phyloP scores from a whole-genome alignment of 2,329 filamentous ascomycete species.

The Curvularia sp. region DNA sequence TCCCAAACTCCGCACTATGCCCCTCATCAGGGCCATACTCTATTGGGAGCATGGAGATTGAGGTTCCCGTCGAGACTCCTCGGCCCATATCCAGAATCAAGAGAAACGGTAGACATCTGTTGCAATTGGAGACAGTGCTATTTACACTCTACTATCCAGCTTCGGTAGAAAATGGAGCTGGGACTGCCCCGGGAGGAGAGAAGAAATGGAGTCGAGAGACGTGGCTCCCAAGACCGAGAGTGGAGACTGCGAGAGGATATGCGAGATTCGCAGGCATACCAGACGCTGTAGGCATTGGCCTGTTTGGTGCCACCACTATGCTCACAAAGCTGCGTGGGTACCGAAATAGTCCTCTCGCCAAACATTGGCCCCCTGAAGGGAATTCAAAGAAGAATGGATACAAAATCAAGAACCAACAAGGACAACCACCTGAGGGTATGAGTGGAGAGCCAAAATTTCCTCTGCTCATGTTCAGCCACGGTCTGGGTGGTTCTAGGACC shows the following conservation, averaged over 20 bases:
- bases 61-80: conserved; percentile 59
- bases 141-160: conserved; percentile 72
- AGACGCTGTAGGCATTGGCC: conserved; percentile 55
- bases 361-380: conserved; percentile 60
- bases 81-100: conserved; percentile 60
- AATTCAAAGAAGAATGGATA: conserved; percentile 49
- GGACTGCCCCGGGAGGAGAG: conserved; percentile 50
- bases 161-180: conserved; percentile 52
- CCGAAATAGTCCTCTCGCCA: conserved; percentile 65
- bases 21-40: conserved; percentile 61
- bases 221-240: conserved; percentile 67
- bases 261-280: conserved; percentile 65
- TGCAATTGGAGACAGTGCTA: conserved; percentile 66
- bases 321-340: conserved; percentile 71
- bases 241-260: conserved; percentile 65
- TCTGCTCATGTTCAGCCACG: conserved; percentile 71
- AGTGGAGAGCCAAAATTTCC: conserved; percentile 60
- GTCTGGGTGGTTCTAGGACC: conserved; percentile 68
- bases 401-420: conserved; percentile 52
- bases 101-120: conserved; percentile 55
- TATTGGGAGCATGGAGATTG: conserved; percentile 60
- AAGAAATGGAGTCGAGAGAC: conserved; percentile 62
- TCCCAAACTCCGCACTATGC: conserved; percentile 56
- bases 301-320: conserved; percentile 65
- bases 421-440: conserved; percentile 47